These are phyloP conservation scores for Castanopsis chinensis DNA, from an alignment of 306 rosid species.

Conservation along the genomic window DNA sequence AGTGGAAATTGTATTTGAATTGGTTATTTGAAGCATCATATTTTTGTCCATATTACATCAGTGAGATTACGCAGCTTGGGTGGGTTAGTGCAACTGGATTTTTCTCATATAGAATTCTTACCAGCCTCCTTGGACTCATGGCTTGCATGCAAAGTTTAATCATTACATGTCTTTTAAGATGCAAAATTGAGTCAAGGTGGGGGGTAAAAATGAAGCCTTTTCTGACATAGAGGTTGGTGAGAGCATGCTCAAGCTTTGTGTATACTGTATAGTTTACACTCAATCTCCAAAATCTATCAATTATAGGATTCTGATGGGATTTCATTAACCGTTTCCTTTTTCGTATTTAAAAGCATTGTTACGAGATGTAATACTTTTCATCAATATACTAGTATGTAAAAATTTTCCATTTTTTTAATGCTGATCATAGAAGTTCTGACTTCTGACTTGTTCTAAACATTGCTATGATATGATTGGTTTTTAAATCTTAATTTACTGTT, in stretches of 20 bases:
- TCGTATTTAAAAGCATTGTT: background rate
- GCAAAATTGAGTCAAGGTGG: background rate
- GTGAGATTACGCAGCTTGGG: background rate
- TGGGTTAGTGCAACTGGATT: background rate
- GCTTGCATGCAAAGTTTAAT: background rate
- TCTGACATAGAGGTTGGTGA: background rate
- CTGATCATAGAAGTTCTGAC: background rate
- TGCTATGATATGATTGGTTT: background rate
- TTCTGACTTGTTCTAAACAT: background rate
- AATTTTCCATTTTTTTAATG: background rate
- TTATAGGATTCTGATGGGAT: background rate
- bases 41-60: background rate
- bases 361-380: background rate
- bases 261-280: background rate
- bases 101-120: background rate
- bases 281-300: background rate
- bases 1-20: slow-evolving; percentile 49
- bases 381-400: background rate
- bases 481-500: no score
- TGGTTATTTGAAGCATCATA: slow-evolving; percentile 20
- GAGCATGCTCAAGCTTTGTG: background rate
- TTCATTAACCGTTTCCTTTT: background rate
- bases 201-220: background rate
- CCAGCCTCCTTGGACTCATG: background rate
- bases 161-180: background rate